Base-by-base conservation (phyloP, 306 rosid species). In the Dalbergia cultrata region DNA sequence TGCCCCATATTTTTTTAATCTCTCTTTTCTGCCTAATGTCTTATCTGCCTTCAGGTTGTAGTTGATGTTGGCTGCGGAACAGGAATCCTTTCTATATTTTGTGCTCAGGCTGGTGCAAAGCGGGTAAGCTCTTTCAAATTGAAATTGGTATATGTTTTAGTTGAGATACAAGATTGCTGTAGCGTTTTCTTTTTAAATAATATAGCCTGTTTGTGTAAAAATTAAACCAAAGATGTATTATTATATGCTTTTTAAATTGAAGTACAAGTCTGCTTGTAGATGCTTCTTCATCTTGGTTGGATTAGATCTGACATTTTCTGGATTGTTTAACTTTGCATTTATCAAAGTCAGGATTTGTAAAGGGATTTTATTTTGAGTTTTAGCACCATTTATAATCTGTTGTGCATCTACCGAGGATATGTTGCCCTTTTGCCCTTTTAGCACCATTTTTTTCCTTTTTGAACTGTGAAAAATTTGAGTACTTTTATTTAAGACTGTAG, bases 41-140 rank as follows among this genome's bases (percentile, higher is more conserved):
- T 69, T 77, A 65, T 72, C 34, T 90, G 57, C 67, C 73, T 86
- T 58, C 88, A 93, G 99, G 99, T 95, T 64, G 99, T 95, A 26
- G 90, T 95, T 78, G 99, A 95, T 70, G 99, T 95, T 75, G 99
- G 99, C 64, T 95, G 99, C 49, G 99, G 99, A 77, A 93, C 99
- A 0, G 99, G 99, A 54, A 93, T 95, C 79, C 97, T 95, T 66
- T 93, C 99, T 33, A 95, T 95, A 83, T 95, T 95, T 86, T 95
- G 99, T 87, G 99, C 98, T 80, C 95, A 90, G 81, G 98, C 98
- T 77, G 99, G 99, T 56, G 99, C 99, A 39, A 95, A 87, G 80
- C 92, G 99, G 81, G 99, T 95, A 91, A 81, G 88, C 78, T 74
- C 74, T 70, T 43, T 57, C 33, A 47, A 43, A 68, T 50, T 83